Evolutionary conservation across 306 rosid species (phyloP), one percentile per base, ranked within the genome.

Genomic region (Vachellia collinsii): DNA sequence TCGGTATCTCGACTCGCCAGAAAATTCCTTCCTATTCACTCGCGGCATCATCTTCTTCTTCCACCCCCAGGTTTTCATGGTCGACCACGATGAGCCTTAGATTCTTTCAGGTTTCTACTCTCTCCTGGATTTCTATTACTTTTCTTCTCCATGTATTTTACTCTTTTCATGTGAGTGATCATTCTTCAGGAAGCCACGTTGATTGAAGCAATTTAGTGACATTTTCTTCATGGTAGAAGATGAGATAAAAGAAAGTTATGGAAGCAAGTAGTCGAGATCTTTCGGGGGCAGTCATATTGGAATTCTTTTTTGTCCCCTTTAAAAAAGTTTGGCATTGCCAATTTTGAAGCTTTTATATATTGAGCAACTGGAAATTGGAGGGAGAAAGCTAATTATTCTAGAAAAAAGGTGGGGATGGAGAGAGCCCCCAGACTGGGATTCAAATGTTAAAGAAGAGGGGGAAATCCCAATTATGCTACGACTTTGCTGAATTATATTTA

Each of bases 1-100:
- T 42, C 19, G 4, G n/a, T 12, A 11, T 37, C 10, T 14, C 54
- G 17, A 69, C 74, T 43, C 44, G 11, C 54, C 34, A 36, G 16
- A 19, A 83, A 38, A 82, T 63, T 73, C 84, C 86, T 59, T 47
- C 54, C 58, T 44, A 75, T 50, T 50, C 56, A 14, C 56, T 14
- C 56, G 16, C 56, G 61, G 75, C 63, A 12, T 46, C 65, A 38
- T 12, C 65, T 66, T 41, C 76, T 4, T 76, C 76, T 46, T 62
- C 58, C 67, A 48, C 77, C 42, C 3, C 36, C 37, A 6, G 14
- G 50, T 75, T 75, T 42, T 42, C 58, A 41, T 42, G 70, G 50
- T 70, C 48, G 20, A 63, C 79, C 62, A 41, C 82, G 37, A 19
- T 66, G 70, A 61, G 70, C 46, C 71, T 12, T 78, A 6, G 10